phyloP scores from a whole-genome alignment of 768 basidiomycete species.

The Boletus tomentosulus region DNA sequence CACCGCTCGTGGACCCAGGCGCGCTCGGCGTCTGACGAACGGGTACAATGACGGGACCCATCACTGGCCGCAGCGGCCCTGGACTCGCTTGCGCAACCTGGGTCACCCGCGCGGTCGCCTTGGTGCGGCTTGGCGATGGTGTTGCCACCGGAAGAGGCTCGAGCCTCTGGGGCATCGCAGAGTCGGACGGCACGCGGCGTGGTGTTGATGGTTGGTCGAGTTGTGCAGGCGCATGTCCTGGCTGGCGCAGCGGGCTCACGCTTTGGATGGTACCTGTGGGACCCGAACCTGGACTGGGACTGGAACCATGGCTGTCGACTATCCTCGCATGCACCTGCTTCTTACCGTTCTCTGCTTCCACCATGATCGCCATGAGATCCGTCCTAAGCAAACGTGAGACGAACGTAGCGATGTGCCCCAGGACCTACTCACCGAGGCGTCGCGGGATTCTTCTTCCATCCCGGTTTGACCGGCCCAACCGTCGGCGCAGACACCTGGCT shows the following conservation, averaged over 20 bases:
- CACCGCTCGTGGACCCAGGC: slow-evolving; percentile 20
- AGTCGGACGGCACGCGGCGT: slow-evolving; percentile 8
- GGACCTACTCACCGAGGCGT: slow-evolving; percentile 45
- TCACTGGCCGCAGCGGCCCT: slow-evolving; percentile 24
- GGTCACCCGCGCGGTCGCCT: too few species aligned
- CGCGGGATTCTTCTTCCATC: slow-evolving; percentile 46
- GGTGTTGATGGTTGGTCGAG: slow-evolving; percentile 3
- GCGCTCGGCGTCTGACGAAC: slow-evolving; percentile 39
- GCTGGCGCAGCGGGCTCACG: background rate
- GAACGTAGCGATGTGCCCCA: slow-evolving; percentile 6
- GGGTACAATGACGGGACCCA: slow-evolving; percentile 68
- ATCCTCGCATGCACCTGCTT: slow-evolving; percentile 3
- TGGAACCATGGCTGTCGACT: slow-evolving; percentile 1
- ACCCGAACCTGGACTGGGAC: background rate
- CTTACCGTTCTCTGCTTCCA: slow-evolving; percentile 53
- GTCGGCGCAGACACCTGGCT: background rate
- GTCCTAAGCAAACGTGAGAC: slow-evolving; percentile 40
- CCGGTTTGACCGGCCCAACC: slow-evolving; percentile 28
- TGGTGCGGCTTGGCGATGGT: background rate
- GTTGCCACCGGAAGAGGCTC: background rate
- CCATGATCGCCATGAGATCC: slow-evolving; percentile 85
- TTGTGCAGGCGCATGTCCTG: slow-evolving; percentile 1
- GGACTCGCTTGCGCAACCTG: slow-evolving; percentile 22
- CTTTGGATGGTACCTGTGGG: background rate
- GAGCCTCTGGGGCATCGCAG: slow-evolving; percentile 3